Base-by-base conservation (phyloP, 1,284 basidiomycete genomes). In the Ceratobasidium sp. region DNA sequence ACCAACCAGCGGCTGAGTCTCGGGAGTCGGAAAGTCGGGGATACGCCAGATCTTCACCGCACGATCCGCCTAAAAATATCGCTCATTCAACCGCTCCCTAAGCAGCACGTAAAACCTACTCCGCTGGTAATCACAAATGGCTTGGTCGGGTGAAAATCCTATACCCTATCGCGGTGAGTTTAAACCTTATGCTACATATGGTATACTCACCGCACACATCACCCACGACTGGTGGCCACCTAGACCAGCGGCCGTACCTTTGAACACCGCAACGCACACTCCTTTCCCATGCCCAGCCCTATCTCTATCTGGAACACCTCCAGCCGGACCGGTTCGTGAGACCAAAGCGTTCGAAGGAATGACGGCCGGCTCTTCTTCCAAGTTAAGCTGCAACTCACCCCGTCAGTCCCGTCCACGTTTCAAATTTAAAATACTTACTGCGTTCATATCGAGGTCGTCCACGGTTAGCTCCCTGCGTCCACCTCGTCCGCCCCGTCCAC, bases 91-190 rank as follows among this genome's bases (percentile, higher is more conserved):
- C 18, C 23, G 15, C 18, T 1, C 26, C 56, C n/a, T n/a, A 68
- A 4, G 18, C 1, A 9, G 13, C 5, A 64, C 18, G 61, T 40
- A 55, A 42, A 10, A 66, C 72, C 46, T 18, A 76, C 73, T 13
- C 73, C 73, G n/a, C 73, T 39, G n/a, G 73, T 76, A 15, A 58
- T 53, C 6, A 76, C 73, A 67, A 76, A 76, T 18, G 73, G 73
- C n/a, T 64, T 66, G 40, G 73, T 76, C 9, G 63, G 73, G 18
- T 76, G 73, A 33, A 76, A 76, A 44, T 76, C 73, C 73, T 76
- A 33, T 15, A 3, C 4, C 18, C 26, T 13, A 53, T 10, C 10
- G 28, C 26, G 1, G 4, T 58, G 23, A 58, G 23, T 6, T 23
- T 61, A 61, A 61, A 61, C 58, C 10, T 58, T 58, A 1, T 10